Percentiles rank a stretch among this genome's conserved stretches.
phyloP scores from a whole-genome alignment of 768 basidiomycete genomes.

The Mycena haematopus region DNA sequence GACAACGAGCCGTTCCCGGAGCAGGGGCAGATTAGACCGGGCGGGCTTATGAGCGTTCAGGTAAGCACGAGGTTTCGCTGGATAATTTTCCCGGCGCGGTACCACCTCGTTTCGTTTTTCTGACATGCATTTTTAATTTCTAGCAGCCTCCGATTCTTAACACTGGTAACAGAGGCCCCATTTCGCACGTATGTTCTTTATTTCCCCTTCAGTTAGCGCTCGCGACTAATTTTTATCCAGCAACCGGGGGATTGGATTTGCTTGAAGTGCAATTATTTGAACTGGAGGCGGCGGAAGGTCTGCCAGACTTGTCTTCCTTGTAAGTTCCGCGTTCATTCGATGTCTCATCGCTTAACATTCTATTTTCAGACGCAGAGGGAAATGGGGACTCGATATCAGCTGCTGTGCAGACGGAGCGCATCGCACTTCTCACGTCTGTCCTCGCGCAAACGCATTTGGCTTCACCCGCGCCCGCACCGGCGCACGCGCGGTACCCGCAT shows the following conservation, averaged over 20 bases:
- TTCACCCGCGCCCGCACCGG: slow-evolving; percentile 30
- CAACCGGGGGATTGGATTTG: slow-evolving; percentile 88
- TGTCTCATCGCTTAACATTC: slow-evolving; percentile 13
- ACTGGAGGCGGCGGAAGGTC: slow-evolving; percentile 87
- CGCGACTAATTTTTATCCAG: slow-evolving; percentile 37
- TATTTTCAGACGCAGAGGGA: slow-evolving; percentile 74
- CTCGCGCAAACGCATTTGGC: slow-evolving; percentile 58
- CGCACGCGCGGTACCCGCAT: slow-evolving; percentile 28
- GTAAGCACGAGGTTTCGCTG: slow-evolving; percentile 43
- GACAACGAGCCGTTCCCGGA: slow-evolving; percentile 88
- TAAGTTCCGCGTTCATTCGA: slow-evolving; percentile 43
- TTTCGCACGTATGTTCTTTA: slow-evolving; percentile 70
- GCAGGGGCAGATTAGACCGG: slow-evolving; percentile 70
- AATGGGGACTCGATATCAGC: slow-evolving; percentile 88
- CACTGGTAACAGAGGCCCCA: slow-evolving; percentile 87
- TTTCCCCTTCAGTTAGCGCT: not conserved
- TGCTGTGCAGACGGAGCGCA: slow-evolving; percentile 85
- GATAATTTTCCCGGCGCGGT: slow-evolving; percentile 15
- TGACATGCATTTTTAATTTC: slow-evolving; percentile 19
- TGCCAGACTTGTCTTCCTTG: slow-evolving; percentile 90
- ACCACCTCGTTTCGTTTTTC: slow-evolving; percentile 19
- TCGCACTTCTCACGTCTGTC: slow-evolving; percentile 78
- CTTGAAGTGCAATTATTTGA: slow-evolving; percentile 84
- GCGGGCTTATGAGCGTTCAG: slow-evolving; percentile 56
- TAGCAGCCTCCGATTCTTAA: slow-evolving; percentile 89